Evolutionary conservation across 441 rosid genomes (phyloP).

Genomic region (Jatropha podagrica): DNA sequence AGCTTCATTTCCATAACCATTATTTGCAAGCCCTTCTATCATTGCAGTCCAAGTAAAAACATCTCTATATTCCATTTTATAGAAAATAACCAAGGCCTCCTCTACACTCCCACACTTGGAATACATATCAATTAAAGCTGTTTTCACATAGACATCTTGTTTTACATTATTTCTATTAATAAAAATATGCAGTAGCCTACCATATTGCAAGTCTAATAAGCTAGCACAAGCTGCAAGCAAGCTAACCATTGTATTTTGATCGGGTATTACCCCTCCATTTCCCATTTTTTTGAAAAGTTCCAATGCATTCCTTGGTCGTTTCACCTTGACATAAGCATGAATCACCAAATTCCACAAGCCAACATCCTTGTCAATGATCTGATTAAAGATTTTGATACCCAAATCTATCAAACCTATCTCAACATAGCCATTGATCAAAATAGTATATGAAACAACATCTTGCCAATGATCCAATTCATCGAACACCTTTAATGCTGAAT

Average conservation of each 20-base stretch:
- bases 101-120: slow-evolving; percentile 36
- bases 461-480: slow-evolving; percentile 17
- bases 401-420: slow-evolving; percentile 28
- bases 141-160: slow-evolving; percentile 30
- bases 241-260: slow-evolving; percentile 28
- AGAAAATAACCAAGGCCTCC: slow-evolving; percentile 33
- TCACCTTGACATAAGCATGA: slow-evolving; percentile 28
- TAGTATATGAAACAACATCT: slow-evolving; percentile 28
- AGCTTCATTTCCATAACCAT: slow-evolving; percentile 33
- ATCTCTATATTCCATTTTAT: slow-evolving; percentile 32
- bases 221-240: slow-evolving; percentile 33
- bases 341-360: slow-evolving; percentile 36
- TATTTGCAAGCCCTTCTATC: slow-evolving; percentile 38
- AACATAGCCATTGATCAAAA: slow-evolving; percentile 34
- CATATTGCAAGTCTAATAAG: slow-evolving; percentile 25
- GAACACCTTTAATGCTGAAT: slow-evolving; percentile 22
- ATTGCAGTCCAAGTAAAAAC: slow-evolving; percentile 34
- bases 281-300: slow-evolving; percentile 31
- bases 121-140: slow-evolving; percentile 36
- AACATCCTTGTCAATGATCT: slow-evolving; percentile 23
- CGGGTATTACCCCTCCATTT: slow-evolving; percentile 20
- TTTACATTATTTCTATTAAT: slow-evolving; percentile 20
- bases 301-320: slow-evolving; percentile 23
- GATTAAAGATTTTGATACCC: slow-evolving; percentile 27
- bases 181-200: slow-evolving; percentile 28